Base-by-base conservation (phyloP, 2,329 filamentous ascomycete species). In the Talaromyces rugulosus region DNA sequence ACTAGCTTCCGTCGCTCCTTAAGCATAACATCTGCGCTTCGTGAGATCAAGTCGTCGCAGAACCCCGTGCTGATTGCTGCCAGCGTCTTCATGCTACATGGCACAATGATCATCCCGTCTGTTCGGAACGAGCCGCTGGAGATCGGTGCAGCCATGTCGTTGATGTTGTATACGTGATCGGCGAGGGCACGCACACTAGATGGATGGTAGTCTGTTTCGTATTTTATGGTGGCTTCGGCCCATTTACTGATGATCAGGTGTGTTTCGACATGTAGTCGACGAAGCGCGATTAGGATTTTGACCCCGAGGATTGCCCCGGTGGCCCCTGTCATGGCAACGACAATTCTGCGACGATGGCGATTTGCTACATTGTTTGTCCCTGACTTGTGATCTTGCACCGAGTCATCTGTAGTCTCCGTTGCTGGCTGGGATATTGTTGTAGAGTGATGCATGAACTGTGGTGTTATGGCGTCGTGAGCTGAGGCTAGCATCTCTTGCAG, bases 81-180 rank as follows among this genome's bases (percentile, higher is more conserved):
- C 9, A 81, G 70, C 2, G 78, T 81, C 67, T 80, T 81, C 74
- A 81, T 76, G 58, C 72, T 77, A 69, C 79, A 81, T 0, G 74
- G 78, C 1, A 76, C 73, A 5, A 81, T 67, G 28, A 81, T 74
- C 79, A 82, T 81, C 40, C 77, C 79, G 60, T 77, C 74, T 42
- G 31, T 31, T 50, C 52, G 55, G 42, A 63, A 70, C 1, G 62
- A 68, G 1, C 67, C 66, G 28, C 64, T 68, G 11, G 68, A 68
- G 1, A 70, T 63, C 1, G 68, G 59, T 0, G 72, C 71, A 0
- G 69, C 58, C 40, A 70, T 63, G 57, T 74, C 71, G 34, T 63
- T 36, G 34, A 62, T 30, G 63, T 59, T 2, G 63, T 64, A 58
- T 72, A 70, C 16, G 58, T 57, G 60, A 27, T 54, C 31, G n/a